These are phyloP conservation scores for Amanita rubescens DNA, from an alignment of 768 basidiomycete genomes.

Conservation along the genomic window DNA sequence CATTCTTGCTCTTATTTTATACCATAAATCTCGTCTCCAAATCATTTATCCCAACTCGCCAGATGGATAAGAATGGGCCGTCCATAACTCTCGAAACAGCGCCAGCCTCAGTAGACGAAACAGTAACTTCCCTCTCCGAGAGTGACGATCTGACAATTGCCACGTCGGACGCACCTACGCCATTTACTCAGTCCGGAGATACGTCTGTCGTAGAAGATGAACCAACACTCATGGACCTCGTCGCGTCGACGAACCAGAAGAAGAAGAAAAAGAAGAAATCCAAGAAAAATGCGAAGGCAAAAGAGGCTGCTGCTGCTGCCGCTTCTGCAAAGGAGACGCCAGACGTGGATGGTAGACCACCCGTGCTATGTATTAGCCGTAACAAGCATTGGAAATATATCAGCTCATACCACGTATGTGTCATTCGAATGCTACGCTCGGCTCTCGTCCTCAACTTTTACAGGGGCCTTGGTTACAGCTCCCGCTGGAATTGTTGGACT, in stretches of 20 bases:
- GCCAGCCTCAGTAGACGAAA: conserved; percentile 1
- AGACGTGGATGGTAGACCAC: conserved; percentile 39
- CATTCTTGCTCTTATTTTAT: too few relatives aligned
- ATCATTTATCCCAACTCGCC: background rate
- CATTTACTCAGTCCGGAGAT: conserved; percentile 23
- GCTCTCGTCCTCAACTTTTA: background rate
- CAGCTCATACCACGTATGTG: conserved; percentile 80
- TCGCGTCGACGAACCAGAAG: conserved; percentile 30
- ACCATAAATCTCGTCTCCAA: background rate
- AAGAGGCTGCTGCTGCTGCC: conserved; percentile 27
- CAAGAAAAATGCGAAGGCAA: conserved; percentile 45
- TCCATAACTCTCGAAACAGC: background rate
- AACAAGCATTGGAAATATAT: conserved; percentile 96
- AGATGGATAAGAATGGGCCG: background rate
- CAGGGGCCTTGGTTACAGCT: conserved; percentile 92
- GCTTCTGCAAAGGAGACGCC: conserved; percentile 21
- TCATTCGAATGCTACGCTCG: background rate
- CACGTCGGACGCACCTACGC: conserved; percentile 20
- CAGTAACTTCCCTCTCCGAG: conserved; percentile 16
- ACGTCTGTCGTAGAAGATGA: conserved; percentile 21
- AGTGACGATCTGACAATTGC: conserved; percentile 15
- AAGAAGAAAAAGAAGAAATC: conserved; percentile 69
- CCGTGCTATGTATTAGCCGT: conserved; percentile 78
- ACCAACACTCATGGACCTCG: conserved; percentile 13
- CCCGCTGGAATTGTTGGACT: conserved; percentile 79